A percentile compares a stretch with the other conserved stretches of the same genome.
phyloP scores from a whole-genome alignment of 495 filamentous ascomycete species.

The Jackrogersella minutella region DNA sequence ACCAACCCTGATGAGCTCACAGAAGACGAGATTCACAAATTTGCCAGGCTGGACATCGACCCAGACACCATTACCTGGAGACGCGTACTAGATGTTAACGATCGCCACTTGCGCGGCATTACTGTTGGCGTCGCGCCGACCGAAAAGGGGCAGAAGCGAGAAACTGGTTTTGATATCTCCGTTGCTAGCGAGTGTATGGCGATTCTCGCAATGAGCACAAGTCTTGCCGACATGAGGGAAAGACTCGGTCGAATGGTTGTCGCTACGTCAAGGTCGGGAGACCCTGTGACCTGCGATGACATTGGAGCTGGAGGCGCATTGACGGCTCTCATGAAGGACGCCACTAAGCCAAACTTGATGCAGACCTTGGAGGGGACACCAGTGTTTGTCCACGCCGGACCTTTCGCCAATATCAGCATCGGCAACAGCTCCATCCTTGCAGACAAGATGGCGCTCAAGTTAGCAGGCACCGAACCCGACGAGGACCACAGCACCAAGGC shows the following conservation, averaged over 20 bases:
- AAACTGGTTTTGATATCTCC: constrained; percentile 96
- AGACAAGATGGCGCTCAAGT: constrained; percentile 93
- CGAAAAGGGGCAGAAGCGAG: constrained; percentile 83
- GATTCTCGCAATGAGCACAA: constrained; percentile 91
- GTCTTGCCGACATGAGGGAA: constrained; percentile 89
- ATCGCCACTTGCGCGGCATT: constrained; percentile 88
- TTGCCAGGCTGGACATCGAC: constrained; percentile 94
- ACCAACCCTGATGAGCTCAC: constrained; percentile 90
- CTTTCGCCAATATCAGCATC: constrained; percentile 98
- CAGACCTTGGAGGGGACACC: constrained; percentile 97
- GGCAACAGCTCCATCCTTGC: constrained; percentile 94
- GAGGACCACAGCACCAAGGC: constrained; percentile 85
- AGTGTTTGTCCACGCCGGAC: constrained; percentile 95
- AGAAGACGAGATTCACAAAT: constrained; percentile 83
- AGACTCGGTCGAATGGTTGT: constrained; percentile 97
- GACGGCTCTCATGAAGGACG: constrained; percentile 95
- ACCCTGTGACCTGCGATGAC: constrained; percentile 95
- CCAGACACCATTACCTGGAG: constrained; percentile 97
- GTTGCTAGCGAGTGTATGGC: constrained; percentile 99
- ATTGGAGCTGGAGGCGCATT: constrained; percentile 92
- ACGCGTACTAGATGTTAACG: constrained; percentile 95
- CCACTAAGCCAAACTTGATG: constrained; percentile 99
- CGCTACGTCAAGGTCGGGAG: constrained; percentile 81
- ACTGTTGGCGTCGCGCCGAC: constrained; percentile 87
- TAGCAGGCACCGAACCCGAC: constrained; percentile 94